A percentile compares a stretch with the other conserved stretches of the same genome.
Evolutionary conservation across 495 filamentous ascomycete species (phyloP).

Genomic region (Margaritispora aquatica): DNA sequence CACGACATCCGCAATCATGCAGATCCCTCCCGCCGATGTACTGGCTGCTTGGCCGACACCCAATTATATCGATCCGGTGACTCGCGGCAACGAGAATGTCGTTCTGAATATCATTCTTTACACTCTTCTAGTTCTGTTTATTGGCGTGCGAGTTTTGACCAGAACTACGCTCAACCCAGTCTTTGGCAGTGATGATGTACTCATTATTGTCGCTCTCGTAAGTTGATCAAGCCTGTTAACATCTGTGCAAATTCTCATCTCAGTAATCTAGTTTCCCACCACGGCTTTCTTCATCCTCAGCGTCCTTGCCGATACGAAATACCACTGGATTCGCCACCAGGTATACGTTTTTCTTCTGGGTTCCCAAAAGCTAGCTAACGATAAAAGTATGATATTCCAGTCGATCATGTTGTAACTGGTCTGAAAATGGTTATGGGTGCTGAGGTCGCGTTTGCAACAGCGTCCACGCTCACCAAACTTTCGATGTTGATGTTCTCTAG

Average conservation of each 20-base stretch:
- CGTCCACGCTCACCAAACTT: conserved; percentile 16
- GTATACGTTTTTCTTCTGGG: conserved; percentile 23
- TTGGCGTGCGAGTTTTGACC: conserved; percentile 43
- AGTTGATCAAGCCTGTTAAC: neutral
- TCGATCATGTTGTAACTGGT: neutral
- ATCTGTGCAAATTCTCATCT: neutral
- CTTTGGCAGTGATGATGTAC: conserved; percentile 43
- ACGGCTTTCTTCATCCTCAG: conserved; percentile 41
- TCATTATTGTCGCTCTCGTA: conserved; percentile 36
- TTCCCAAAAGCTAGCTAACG: conserved; percentile 6
- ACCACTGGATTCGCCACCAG: conserved; percentile 53
- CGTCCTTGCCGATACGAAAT: conserved; percentile 33
- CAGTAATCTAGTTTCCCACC: conserved; percentile 22
- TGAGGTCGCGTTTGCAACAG: conserved; percentile 9
- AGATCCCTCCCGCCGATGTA: conserved; percentile 38
- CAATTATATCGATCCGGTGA: conserved; percentile 47
- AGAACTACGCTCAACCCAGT: conserved; percentile 35
- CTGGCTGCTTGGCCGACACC: conserved; percentile 45
- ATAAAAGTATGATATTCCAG: conserved; percentile 14
- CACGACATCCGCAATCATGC: conserved; percentile 27
- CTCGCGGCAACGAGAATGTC: conserved; percentile 38
- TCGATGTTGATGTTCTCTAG: conserved; percentile 19
- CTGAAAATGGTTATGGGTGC: conserved; percentile 17
- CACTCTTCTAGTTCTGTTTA: conserved; percentile 33
- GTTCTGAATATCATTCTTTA: conserved; percentile 37